Evolutionary conservation across 345 rosid species (phyloP).

Genomic region (Syzygium jambos): DNA sequence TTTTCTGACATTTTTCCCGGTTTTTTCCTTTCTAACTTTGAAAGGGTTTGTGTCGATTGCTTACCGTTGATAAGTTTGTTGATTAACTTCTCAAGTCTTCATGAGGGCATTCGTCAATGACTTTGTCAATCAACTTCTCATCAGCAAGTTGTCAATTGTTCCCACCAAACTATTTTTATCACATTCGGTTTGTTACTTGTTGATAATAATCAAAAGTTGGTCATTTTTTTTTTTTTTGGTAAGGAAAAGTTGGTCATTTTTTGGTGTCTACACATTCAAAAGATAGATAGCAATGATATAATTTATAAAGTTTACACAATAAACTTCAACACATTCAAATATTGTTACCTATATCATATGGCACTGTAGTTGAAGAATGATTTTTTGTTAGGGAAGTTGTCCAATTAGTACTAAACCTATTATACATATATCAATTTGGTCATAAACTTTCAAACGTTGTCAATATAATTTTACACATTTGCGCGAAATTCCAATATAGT

Average conservation of each 20-base stretch:
- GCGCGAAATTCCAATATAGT: accelerated
- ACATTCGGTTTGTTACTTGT: background rate
- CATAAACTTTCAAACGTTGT: background rate
- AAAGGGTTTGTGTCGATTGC: background rate
- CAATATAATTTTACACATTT: background rate
- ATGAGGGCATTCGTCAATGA: background rate
- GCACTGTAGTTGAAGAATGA: background rate
- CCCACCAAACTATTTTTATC: background rate
- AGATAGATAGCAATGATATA: background rate
- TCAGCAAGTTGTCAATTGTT: background rate
- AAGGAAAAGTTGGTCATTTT: background rate
- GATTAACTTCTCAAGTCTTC: background rate
- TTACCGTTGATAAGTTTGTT: accelerated
- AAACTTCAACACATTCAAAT: background rate
- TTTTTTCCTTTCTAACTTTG: no score
- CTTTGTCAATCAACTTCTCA: background rate
- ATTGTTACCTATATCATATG: background rate
- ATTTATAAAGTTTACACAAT: background rate
- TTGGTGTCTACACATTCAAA: background rate
- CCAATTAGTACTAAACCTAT: background rate
- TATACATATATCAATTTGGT: background rate
- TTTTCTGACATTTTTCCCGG: no score
- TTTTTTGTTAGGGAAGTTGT: background rate
- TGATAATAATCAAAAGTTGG: background rate
- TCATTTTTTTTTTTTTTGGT: no score